Conservation (phyloP, 208 protist genomes). For the Acanthamoeba castellanii region DNA sequence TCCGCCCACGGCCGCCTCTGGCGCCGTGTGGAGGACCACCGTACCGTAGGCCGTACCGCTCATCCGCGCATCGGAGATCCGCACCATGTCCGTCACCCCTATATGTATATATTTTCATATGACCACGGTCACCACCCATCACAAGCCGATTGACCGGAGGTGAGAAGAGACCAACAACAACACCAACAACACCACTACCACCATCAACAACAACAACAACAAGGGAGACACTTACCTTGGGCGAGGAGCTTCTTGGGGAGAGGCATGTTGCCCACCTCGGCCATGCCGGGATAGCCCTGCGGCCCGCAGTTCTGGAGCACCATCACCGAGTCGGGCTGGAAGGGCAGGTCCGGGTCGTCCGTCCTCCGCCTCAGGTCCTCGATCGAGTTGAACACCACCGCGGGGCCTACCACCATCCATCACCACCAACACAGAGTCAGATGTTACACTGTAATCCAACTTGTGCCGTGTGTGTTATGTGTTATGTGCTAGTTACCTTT, state of each 20-base stretch:
- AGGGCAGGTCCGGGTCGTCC: neutral
- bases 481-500: neutral
- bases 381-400: neutral
- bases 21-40: neutral
- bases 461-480: too few relatives aligned
- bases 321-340: neutral
- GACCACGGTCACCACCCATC: too few relatives aligned
- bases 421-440: too few relatives aligned
- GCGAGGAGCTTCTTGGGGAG: constrained; percentile 22
- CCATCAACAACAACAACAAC: too few relatives aligned
- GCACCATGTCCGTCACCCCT: neutral
- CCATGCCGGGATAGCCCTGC: neutral
- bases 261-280: constrained; percentile 9
- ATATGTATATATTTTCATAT: too few relatives aligned
- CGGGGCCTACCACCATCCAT: neutral
- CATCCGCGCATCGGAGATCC: neutral
- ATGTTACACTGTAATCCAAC: too few relatives aligned
- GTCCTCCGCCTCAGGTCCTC: constrained; percentile 3
- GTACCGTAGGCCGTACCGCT: constrained; percentile 2
- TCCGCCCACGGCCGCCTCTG: neutral
- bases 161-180: too few relatives aligned
- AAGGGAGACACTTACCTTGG: neutral
- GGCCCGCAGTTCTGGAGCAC: constrained; percentile 8
- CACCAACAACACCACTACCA: too few relatives aligned
- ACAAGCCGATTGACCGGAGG: too few relatives aligned